Evolutionary conservation across 2,329 filamentous ascomycete genomes (phyloP).

Genomic region (Ascochyta pisi): DNA sequence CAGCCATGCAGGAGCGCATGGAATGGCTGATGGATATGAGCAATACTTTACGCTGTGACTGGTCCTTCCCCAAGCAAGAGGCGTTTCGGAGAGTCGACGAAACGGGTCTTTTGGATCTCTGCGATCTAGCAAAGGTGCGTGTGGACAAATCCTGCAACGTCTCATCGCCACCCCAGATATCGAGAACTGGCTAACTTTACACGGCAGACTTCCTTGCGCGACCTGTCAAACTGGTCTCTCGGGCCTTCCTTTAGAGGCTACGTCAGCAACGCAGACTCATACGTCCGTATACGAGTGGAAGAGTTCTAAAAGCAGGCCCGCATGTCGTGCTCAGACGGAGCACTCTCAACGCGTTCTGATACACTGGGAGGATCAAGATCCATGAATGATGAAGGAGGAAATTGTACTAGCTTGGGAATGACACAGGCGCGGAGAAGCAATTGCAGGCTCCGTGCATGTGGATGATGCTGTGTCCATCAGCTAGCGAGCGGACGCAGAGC

Average conservation of each 20-base stretch:
- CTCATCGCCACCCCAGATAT: background rate
- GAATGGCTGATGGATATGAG: constrained; percentile 35
- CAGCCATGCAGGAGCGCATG: constrained; percentile 35
- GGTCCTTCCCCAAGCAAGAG: constrained; percentile 21
- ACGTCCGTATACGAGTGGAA: constrained; percentile 31
- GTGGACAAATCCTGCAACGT: background rate
- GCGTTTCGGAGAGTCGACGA: constrained; percentile 17
- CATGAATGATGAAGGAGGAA: background rate
- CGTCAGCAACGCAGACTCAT: constrained; percentile 34
- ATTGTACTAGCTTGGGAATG: background rate
- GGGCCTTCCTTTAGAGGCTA: constrained; percentile 32
- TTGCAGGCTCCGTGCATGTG: background rate
- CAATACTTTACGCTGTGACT: constrained; percentile 26
- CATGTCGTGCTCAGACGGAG: background rate
- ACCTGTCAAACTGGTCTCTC: constrained; percentile 30
- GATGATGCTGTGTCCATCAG: too few relatives aligned
- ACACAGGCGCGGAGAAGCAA: background rate
- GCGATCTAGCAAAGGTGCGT: constrained; percentile 24
- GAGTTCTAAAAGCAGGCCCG: constrained; percentile 5
- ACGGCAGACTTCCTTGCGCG: constrained; percentile 12
- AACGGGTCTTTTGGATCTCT: constrained; percentile 26
- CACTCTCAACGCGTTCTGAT: background rate
- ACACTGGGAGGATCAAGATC: background rate
- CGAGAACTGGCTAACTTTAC: background rate
- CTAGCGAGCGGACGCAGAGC: background rate